These are phyloP conservation scores for Ascoidea tarda DNA, from an alignment of 805 yeast genomes.

Conservation along the genomic window DNA sequence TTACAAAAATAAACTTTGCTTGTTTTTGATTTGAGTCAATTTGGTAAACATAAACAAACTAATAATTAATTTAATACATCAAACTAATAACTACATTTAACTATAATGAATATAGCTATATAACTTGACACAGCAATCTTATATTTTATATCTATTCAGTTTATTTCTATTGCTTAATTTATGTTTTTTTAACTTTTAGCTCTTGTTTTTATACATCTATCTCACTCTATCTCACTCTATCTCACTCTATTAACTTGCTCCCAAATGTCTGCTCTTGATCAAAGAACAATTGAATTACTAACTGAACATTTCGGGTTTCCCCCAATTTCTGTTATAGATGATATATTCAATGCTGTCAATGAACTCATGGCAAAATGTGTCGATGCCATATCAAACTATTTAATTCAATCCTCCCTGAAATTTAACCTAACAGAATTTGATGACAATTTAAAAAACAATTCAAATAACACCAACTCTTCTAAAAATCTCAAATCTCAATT, in stretches of 20 bases:
- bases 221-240: too few relatives aligned
- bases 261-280: conserved; percentile 21
- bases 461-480: conserved; percentile 4
- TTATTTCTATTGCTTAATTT: too few relatives aligned
- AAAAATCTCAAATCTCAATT: conserved; percentile 10
- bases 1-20: too few relatives aligned
- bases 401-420: conserved; percentile 18
- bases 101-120: too few relatives aligned
- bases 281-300: conserved; percentile 34
- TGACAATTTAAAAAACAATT: conserved; percentile 7
- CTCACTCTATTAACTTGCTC: not conserved
- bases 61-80: too few relatives aligned
- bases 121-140: too few relatives aligned
- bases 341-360: conserved; percentile 77
- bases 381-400: conserved; percentile 57
- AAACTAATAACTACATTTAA: too few relatives aligned
- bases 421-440: not conserved
- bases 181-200: too few relatives aligned
- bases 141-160: too few relatives aligned
- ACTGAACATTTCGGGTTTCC: conserved; percentile 83
- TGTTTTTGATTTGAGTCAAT: too few relatives aligned
- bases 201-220: too few relatives aligned
- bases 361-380: conserved; percentile 74
- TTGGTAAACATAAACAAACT: too few relatives aligned
- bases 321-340: conserved; percentile 73